Conservation (phyloP, 176 grass and related monocot species). For the Bothriochloa decipiens region DNA sequence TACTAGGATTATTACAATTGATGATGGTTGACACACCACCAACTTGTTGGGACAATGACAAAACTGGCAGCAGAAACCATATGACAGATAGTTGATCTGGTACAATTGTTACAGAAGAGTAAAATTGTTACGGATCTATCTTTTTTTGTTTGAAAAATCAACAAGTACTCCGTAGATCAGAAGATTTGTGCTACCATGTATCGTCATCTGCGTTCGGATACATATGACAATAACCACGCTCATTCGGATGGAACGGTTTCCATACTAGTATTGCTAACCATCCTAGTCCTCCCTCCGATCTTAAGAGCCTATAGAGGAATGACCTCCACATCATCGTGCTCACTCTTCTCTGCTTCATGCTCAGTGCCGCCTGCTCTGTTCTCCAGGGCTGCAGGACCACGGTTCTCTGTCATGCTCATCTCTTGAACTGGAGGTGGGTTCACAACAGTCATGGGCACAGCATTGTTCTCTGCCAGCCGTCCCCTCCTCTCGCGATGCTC, state of each 20-base stretch:
- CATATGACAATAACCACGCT: neutral
- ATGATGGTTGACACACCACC: too few species aligned
- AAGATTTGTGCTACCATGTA: neutral
- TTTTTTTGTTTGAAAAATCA: neutral
- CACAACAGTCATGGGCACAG: constrained; percentile 77
- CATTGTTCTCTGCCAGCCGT: constrained; percentile 64
- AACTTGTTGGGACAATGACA: too few species aligned
- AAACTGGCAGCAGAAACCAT: too few species aligned
- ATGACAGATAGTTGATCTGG: too few species aligned
- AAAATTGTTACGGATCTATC: too few species aligned
- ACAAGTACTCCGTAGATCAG: neutral
- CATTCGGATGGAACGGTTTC: constrained; percentile 5
- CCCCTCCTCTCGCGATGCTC: constrained; percentile 92
- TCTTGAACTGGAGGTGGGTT: constrained; percentile 82
- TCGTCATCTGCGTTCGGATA: neutral
- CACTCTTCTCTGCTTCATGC: constrained; percentile 27
- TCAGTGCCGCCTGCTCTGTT: constrained; percentile 40
- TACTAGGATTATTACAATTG: too few species aligned
- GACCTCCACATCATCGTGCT: constrained; percentile 65
- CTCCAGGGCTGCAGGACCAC: neutral
- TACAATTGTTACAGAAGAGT: too few species aligned
- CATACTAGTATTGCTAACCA: constrained; percentile 7
- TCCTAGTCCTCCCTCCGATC: constrained; percentile 21
- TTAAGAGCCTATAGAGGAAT: constrained; percentile 56
- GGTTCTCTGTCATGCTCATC: constrained; percentile 63